Conservation (phyloP, 495 filamentous ascomycete genomes). For the Neurospora pannonica region DNA sequence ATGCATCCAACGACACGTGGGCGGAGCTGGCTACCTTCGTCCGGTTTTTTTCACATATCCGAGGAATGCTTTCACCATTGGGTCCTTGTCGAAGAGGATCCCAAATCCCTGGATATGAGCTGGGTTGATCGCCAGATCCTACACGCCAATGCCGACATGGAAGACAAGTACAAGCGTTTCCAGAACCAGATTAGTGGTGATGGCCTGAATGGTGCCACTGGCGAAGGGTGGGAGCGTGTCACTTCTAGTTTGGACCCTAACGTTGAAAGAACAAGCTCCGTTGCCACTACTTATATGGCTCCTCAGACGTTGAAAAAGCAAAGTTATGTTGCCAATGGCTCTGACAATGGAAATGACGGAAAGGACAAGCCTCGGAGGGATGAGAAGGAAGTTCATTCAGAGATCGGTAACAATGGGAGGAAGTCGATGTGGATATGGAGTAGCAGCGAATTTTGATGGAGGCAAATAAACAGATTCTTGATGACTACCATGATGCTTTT, state of each 20-base stretch:
- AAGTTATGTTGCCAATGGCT: not conserved
- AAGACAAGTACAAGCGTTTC: too few relatives aligned
- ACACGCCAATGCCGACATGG: too few relatives aligned
- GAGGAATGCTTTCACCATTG: too few relatives aligned
- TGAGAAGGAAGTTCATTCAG: not conserved
- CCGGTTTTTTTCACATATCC: too few relatives aligned
- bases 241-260: not conserved
- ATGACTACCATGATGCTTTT: not conserved
- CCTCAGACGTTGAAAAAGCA: not conserved
- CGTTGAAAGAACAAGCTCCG: not conserved
- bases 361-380: not conserved
- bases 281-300: not conserved
- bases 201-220: not conserved
- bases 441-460: not conserved
- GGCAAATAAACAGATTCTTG: not conserved
- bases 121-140: too few relatives aligned
- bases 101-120: too few relatives aligned
- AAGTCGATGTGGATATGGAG: not conserved
- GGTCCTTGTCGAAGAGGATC: too few relatives aligned
- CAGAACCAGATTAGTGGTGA: not conserved
- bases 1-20: too few relatives aligned
- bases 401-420: not conserved
- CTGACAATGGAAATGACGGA: not conserved
- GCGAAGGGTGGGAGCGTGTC: not conserved
- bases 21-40: too few relatives aligned